Conservation (phyloP, 2,329 filamentous ascomycete species). For the Orbilia javanica region DNA sequence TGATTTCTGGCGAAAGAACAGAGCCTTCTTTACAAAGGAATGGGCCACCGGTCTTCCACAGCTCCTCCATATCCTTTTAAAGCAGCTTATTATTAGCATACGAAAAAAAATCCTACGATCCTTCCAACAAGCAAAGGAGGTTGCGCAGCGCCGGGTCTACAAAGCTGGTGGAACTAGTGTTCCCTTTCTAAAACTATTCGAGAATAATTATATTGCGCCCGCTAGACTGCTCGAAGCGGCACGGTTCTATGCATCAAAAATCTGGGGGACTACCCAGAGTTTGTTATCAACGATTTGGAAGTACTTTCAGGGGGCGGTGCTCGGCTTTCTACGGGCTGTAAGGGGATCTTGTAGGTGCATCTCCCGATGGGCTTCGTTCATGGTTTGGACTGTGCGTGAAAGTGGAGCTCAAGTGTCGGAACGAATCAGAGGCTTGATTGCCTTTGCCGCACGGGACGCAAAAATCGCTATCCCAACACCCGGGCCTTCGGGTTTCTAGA, state of each 20-base stretch:
- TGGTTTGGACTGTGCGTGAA: no score
- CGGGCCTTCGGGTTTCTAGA: neutral
- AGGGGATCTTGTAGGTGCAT: neutral
- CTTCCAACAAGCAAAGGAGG: neutral
- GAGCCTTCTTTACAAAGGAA: neutral
- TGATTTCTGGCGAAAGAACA: constrained; percentile 2
- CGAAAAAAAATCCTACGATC: neutral
- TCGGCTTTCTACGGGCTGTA: neutral
- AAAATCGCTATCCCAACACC: neutral
- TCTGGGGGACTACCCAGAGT: neutral
- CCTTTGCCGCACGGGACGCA: neutral
- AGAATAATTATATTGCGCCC: neutral
- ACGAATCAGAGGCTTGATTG: neutral
- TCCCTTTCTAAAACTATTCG: neutral
- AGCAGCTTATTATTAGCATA: constrained; percentile 3
- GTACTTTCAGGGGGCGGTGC: neutral
- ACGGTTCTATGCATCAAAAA: neutral
- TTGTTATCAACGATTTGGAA: neutral
- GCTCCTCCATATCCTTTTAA: neutral
- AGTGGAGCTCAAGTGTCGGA: neutral
- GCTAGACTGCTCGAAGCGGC: neutral
- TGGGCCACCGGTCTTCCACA: neutral
- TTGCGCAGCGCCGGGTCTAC: neutral
- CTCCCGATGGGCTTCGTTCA: neutral
- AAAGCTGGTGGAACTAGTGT: neutral